Evolutionary conservation across 2,329 filamentous ascomycete species (phyloP).

Genomic region (Meredithiella fracta): DNA sequence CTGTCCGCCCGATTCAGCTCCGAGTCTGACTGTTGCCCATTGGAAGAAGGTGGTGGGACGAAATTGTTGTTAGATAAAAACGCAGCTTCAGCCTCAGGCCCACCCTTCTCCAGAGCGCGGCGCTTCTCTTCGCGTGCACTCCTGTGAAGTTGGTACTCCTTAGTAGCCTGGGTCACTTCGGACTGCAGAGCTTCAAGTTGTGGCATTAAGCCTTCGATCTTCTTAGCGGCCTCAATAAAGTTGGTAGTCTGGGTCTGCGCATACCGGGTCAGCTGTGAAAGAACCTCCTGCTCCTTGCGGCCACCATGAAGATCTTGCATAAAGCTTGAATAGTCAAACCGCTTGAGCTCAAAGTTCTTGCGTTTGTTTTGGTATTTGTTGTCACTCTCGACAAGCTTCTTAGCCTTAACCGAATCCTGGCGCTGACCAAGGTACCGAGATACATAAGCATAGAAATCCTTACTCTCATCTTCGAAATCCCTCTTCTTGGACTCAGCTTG

Average conservation of each 20-base stretch:
- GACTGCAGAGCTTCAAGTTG: slow-evolving; percentile 75
- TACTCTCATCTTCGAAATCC: slow-evolving; percentile 96
- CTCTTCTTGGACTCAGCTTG: slow-evolving; percentile 93
- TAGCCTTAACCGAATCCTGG: slow-evolving; percentile 90
- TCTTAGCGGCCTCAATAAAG: slow-evolving; percentile 71
- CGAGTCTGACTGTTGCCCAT: slow-evolving; percentile 39
- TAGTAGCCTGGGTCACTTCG: slow-evolving; percentile 86
- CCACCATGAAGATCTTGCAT: slow-evolving; percentile 98
- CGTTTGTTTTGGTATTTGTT: slow-evolving; percentile 91
- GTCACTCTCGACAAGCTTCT: slow-evolving; percentile 89
- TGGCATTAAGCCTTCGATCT: slow-evolving; percentile 70
- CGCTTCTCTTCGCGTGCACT: slow-evolving; percentile 95
- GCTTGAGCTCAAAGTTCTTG: slow-evolving; percentile 87
- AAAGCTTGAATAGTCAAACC: slow-evolving; percentile 97
- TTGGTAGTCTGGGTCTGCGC: slow-evolving; percentile 76
- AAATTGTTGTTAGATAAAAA: slow-evolving; percentile 34
- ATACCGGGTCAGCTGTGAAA: slow-evolving; percentile 87
- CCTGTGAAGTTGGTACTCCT: slow-evolving; percentile 88
- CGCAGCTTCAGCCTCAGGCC: slow-evolving; percentile 6
- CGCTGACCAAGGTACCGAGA: slow-evolving; percentile 90
- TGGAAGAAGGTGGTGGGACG: slow-evolving; percentile 34
- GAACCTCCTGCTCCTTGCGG: slow-evolving; percentile 92
- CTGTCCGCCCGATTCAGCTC: slow-evolving; percentile 61
- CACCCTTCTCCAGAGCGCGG: slow-evolving; percentile 69
- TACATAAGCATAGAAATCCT: slow-evolving; percentile 94